Percentiles rank a stretch among this genome's conserved stretches.
Evolutionary conservation across 768 basidiomycete genomes (phyloP).

Genomic region (Coprinopsis sp.): DNA sequence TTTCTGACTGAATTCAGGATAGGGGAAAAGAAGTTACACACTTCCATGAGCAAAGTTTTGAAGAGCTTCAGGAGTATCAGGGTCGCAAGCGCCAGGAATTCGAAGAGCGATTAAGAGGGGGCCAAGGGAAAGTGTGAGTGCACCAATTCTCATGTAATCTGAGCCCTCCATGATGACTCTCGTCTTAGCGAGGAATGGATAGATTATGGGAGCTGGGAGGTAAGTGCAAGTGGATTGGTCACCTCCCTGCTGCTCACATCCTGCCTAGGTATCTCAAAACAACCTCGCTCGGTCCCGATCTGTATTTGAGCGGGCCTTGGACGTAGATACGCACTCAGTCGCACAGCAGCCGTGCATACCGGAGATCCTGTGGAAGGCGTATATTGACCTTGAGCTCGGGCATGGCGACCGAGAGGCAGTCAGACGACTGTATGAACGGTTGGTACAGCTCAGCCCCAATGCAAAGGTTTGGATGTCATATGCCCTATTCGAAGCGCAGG

Average conservation of each 20-base stretch:
- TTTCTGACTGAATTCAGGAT: conserved; percentile 76
- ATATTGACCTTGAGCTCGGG: not conserved
- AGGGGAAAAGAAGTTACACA: conserved; percentile 85
- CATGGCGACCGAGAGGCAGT: not conserved
- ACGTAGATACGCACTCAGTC: not conserved
- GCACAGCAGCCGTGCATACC: not conserved
- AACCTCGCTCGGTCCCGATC: not conserved
- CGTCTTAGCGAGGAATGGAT: not conserved
- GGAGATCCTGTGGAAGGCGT: not conserved
- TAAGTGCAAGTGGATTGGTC: not conserved
- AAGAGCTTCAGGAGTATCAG: conserved; percentile 67
- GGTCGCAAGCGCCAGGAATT: not conserved
- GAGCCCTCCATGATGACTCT: not conserved
- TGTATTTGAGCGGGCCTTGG: not conserved
- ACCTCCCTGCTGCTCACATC: not conserved
- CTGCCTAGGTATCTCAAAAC: not conserved
- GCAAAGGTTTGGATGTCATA: conserved; percentile 79
- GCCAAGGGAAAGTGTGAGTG: not conserved
- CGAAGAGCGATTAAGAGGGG: not conserved
- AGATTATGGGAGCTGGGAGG: not conserved
- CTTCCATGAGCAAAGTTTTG: conserved; percentile 85
- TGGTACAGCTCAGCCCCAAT: conserved; percentile 37
- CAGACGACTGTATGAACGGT: not conserved
- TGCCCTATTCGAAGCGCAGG: conserved; percentile 83
- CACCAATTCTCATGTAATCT: not conserved